Conservation (phyloP, 169 alveolate genomes). For the Besnoitia besnoiti region DNA sequence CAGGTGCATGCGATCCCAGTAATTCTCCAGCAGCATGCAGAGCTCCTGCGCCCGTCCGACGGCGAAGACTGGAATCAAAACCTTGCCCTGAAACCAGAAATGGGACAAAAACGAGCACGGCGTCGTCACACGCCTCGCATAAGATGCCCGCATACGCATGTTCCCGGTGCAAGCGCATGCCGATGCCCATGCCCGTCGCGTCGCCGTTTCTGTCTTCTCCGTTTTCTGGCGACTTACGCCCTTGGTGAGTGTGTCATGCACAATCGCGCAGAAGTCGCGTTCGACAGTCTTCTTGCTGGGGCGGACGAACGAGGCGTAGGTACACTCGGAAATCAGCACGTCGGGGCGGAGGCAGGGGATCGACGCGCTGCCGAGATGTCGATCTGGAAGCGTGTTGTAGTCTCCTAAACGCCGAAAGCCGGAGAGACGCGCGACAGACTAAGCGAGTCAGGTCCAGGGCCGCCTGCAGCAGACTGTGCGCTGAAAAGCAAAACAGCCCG, state of each 20-base stretch:
- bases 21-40: conserved; percentile 95
- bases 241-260: conserved; percentile 82
- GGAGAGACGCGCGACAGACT: not conserved
- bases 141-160: no score
- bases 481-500: no score
- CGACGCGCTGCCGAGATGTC: conserved; percentile 67
- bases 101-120: not conserved
- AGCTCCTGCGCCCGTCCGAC: conserved; percentile 99
- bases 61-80: conserved; percentile 98
- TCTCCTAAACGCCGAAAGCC: conserved; percentile 81
- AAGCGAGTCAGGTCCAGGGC: not conserved
- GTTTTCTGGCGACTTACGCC: conserved; percentile 72
- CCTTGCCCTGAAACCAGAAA: conserved; percentile 75
- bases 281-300: conserved; percentile 96
- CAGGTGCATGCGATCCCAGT: conserved; percentile 94
- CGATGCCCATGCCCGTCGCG: no score
- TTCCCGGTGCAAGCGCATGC: no score
- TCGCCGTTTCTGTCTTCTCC: not conserved
- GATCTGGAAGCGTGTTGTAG: conserved; percentile 95
- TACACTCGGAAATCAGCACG: conserved; percentile 93
- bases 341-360: conserved; percentile 93
- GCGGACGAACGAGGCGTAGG: conserved; percentile 97
- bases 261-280: conserved; percentile 92
- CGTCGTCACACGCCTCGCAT: no score
- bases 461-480: no score